A percentile compares a stretch with the other conserved stretches of the same genome.
These are phyloP conservation scores for Trichosanthes cucumerina DNA, from an alignment of 306 rosid genomes.

Conservation along the genomic window DNA sequence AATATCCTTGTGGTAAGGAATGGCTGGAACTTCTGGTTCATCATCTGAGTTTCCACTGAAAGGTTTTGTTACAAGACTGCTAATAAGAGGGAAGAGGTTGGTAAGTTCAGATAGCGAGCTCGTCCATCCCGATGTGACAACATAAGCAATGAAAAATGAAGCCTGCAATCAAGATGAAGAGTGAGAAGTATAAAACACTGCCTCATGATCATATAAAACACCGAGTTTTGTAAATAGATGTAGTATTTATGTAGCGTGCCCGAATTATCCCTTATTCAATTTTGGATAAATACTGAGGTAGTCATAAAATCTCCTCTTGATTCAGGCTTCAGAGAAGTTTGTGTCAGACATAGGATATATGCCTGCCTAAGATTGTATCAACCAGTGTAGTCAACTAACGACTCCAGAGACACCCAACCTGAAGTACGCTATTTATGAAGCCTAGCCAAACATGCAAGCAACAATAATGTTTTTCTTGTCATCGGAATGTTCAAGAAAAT, in stretches of 20 bases:
- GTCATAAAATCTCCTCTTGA: background rate
- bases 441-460: background rate
- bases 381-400: background rate
- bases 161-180: conserved; percentile 40
- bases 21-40: conserved; percentile 57
- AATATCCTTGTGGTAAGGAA: conserved; percentile 53
- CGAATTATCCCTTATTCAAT: background rate
- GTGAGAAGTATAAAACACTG: background rate
- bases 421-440: background rate
- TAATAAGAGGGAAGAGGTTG: conserved; percentile 50
- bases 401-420: background rate
- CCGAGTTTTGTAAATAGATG: background rate
- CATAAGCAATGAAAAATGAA: conserved; percentile 88
- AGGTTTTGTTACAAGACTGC: conserved; percentile 47
- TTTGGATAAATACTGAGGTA: background rate
- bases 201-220: background rate
- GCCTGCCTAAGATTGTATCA: background rate
- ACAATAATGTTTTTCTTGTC: background rate
- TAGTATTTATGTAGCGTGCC: background rate
- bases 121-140: conserved; percentile 95
- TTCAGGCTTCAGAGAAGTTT: background rate
- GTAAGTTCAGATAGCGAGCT: conserved; percentile 70
- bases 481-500: background rate
- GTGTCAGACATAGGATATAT: background rate
- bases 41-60: conserved; percentile 27